Evolutionary conservation across 306 rosid species (phyloP).

Genomic region (Castanea crenata): DNA sequence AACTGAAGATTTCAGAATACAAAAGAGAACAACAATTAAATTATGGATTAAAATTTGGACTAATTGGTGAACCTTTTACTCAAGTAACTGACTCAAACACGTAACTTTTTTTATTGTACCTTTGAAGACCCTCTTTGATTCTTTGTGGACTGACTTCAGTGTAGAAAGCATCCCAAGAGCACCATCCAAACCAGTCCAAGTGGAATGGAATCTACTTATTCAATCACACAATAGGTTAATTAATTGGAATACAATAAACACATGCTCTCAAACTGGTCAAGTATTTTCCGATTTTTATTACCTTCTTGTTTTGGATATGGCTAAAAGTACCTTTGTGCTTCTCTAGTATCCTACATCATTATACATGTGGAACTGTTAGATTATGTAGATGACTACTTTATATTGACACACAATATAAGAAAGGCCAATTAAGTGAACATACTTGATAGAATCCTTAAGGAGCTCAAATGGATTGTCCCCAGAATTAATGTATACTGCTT

Average conservation of each 20-base stretch:
- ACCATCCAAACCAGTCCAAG: conserved; percentile 84
- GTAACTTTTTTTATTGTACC: conserved; percentile 20
- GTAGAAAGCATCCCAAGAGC: conserved; percentile 85
- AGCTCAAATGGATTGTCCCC: conserved; percentile 71
- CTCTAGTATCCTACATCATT: conserved; percentile 52
- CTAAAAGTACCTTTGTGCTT: conserved; percentile 57
- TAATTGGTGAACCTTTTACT: background rate
- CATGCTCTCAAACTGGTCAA: background rate
- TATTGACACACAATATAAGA: background rate
- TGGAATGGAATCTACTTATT: conserved; percentile 35
- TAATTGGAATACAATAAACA: background rate
- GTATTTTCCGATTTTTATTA: background rate
- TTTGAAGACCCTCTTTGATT: conserved; percentile 58
- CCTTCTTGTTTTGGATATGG: conserved; percentile 54
- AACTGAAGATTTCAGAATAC: conserved; percentile 25
- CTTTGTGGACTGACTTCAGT: conserved; percentile 54
- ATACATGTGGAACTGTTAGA: background rate
- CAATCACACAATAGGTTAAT: background rate
- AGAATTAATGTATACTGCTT: conserved; percentile 60
- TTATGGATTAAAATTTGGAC: background rate
- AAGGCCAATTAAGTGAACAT: background rate
- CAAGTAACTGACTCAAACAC: background rate
- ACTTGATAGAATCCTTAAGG: conserved; percentile 60
- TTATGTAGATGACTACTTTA: background rate
- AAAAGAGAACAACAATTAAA: background rate